Percentiles rank a stretch among this genome's conserved stretches.
Evolutionary conservation across 208 protist species (phyloP).

Genomic region (Crithidia brevicula): DNA sequence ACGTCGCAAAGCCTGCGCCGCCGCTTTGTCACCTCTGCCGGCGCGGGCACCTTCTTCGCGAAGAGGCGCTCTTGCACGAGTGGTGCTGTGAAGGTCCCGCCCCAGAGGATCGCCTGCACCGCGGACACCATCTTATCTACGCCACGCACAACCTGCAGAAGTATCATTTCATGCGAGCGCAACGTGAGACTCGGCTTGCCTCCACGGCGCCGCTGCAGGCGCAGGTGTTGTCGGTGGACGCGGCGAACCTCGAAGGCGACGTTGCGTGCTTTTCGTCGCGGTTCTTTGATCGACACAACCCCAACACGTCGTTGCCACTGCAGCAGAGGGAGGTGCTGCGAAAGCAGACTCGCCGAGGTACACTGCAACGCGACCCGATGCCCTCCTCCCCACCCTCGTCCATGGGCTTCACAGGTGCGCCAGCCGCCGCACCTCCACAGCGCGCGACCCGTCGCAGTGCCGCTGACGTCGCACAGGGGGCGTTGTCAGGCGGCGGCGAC

Average conservation of each 20-base stretch:
- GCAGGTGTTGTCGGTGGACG: constrained; percentile 7
- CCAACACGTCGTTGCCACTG: no score
- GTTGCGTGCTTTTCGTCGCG: no score
- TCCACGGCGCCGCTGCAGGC: constrained; percentile 52
- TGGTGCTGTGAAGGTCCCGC: constrained; percentile 82
- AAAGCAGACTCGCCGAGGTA: no score
- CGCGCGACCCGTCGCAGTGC: neutral
- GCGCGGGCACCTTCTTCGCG: constrained; percentile 45
- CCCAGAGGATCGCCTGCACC: constrained; percentile 34
- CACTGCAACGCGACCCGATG: no score
- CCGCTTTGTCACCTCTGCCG: constrained; percentile 68
- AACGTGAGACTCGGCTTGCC: constrained; percentile 42
- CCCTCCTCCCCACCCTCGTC: constrained; percentile 10
- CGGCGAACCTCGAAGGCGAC: neutral
- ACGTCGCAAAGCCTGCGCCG: no score
- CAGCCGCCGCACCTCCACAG: neutral
- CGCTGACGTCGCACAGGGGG: neutral
- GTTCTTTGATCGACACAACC: no score
- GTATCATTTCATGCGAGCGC: constrained; percentile 74
- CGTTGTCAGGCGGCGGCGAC: no score
- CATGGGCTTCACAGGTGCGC: neutral
- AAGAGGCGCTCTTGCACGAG: constrained; percentile 58
- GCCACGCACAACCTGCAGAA: constrained; percentile 62
- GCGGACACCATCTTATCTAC: constrained; percentile 40
- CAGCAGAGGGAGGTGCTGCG: no score